These are phyloP conservation scores for Citrus mangshanensis DNA, from an alignment of 345 rosid genomes.

Conservation along the genomic window DNA sequence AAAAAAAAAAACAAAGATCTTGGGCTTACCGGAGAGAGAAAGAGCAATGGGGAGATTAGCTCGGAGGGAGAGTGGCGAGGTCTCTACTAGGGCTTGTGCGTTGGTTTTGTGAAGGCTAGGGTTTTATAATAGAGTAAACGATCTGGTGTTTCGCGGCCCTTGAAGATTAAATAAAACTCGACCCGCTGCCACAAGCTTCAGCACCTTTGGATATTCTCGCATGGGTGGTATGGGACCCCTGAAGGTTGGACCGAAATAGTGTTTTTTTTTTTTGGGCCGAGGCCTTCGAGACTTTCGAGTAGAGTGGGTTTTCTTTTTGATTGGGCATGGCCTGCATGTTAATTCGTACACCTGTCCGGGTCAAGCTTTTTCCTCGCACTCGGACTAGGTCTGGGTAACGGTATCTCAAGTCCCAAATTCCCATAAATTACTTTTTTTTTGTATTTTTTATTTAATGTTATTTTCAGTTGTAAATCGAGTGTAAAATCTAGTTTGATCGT, in stretches of 20 bases:
- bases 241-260: not conserved
- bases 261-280: not conserved
- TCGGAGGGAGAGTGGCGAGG: not conserved
- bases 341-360: not conserved
- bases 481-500: not conserved
- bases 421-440: not conserved
- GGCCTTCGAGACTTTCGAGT: not conserved
- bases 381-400: not conserved
- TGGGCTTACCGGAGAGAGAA: not conserved
- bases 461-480: not conserved
- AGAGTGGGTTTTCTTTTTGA: not conserved
- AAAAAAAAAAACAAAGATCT: not conserved
- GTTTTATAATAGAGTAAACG: not conserved
- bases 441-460: too few relatives aligned
- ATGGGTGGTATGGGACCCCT: not conserved
- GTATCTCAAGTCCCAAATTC: not conserved
- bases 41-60: not conserved
- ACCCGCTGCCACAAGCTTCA: not conserved
- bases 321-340: too few relatives aligned
- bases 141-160: not conserved
- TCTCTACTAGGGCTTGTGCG: not conserved
- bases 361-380: not conserved
- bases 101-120: rapidly evolving
- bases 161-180: not conserved
- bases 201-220: not conserved